Evolutionary conservation across 176 grass and related monocot species (phyloP).

Genomic region (Phoenix roebelenii): DNA sequence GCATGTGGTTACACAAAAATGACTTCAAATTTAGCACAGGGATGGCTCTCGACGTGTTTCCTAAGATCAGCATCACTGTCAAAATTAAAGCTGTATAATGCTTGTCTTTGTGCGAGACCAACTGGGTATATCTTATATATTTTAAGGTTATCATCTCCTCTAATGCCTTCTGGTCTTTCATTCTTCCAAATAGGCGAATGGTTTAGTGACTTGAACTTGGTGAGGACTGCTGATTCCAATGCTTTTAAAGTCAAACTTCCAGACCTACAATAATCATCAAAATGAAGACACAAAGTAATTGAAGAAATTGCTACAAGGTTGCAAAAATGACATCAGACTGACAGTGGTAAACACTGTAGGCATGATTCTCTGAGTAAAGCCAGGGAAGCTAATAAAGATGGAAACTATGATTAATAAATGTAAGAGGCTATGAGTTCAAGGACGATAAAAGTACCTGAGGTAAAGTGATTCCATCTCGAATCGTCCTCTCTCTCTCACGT

Average conservation of each 20-base stretch:
- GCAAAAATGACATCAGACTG: too few species aligned
- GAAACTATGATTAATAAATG: too few species aligned
- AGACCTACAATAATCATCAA: slow-evolving; percentile 34
- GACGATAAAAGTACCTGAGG: slow-evolving; percentile 42
- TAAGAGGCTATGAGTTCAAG: too few species aligned
- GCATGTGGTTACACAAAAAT: slow-evolving; percentile 62
- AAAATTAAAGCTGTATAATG: slow-evolving; percentile 15
- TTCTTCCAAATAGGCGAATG: slow-evolving; percentile 79
- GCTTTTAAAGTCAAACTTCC: slow-evolving; percentile 37
- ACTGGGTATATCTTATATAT: slow-evolving; percentile 75
- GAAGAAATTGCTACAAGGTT: background rate
- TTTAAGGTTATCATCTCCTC: slow-evolving; percentile 63
- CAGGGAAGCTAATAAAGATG: too few species aligned
- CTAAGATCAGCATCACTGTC: slow-evolving; percentile 30
- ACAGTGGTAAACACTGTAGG: too few species aligned
- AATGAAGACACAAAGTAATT: background rate
- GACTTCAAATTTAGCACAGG: slow-evolving; percentile 84
- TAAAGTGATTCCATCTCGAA: slow-evolving; percentile 72
- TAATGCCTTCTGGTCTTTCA: slow-evolving; percentile 66
- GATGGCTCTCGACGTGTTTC: slow-evolving; percentile 59
- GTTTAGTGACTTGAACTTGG: slow-evolving; percentile 63
- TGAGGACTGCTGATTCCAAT: slow-evolving; percentile 42
- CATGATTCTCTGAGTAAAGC: too few species aligned
- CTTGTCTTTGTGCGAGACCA: slow-evolving; percentile 31
- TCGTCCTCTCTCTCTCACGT: slow-evolving; percentile 78